A percentile compares a stretch with the other conserved stretches of the same genome.
Conservation (phyloP, 2,329 filamentous ascomycete genomes). For the Penicillium sp. region DNA sequence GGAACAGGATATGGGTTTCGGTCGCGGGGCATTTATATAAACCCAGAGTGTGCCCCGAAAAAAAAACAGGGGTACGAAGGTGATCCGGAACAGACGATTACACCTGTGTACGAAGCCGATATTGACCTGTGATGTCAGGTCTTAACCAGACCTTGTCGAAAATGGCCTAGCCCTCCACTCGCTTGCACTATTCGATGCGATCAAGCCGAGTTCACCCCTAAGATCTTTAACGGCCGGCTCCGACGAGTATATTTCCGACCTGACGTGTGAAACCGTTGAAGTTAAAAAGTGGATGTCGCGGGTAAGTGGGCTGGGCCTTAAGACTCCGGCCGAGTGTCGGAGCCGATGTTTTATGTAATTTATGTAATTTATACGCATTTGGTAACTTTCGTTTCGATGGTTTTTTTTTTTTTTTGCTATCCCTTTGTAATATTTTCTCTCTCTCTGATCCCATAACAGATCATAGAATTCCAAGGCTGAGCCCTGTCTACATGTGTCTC, state of each 20-base stretch:
- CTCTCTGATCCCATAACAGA: not conserved
- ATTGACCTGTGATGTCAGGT: slow-evolving; percentile 18
- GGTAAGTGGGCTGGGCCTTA: slow-evolving; percentile 1
- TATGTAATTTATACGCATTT: not conserved
- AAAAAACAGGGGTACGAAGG: slow-evolving; percentile 8
- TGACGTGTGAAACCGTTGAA: slow-evolving; percentile 14
- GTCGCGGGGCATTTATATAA: slow-evolving; percentile 13
- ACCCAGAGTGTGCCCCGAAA: slow-evolving; percentile 1
- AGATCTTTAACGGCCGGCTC: slow-evolving; percentile 20
- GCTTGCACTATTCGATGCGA: slow-evolving; percentile 7
- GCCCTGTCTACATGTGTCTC: not conserved
- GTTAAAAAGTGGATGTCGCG: not conserved
- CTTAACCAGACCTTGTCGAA: not conserved
- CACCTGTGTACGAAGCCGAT: slow-evolving; percentile 11
- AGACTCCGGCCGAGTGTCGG: slow-evolving; percentile 20
- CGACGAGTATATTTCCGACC: slow-evolving; percentile 7
- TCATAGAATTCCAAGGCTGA: not conserved
- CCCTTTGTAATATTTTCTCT: not conserved
- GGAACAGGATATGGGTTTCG: slow-evolving; percentile 11
- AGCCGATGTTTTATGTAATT: slow-evolving; percentile 9
- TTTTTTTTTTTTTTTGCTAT: not conserved
- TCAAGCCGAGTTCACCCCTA: slow-evolving; percentile 20
- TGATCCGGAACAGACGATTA: slow-evolving; percentile 11
- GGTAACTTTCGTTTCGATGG: not conserved
- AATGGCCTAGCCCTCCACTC: slow-evolving; percentile 1